A percentile compares a stretch with the other conserved stretches of the same genome.
Evolutionary conservation across 352 stramenopile species (phyloP).

Genomic region (Labyrinthula sp.): DNA sequence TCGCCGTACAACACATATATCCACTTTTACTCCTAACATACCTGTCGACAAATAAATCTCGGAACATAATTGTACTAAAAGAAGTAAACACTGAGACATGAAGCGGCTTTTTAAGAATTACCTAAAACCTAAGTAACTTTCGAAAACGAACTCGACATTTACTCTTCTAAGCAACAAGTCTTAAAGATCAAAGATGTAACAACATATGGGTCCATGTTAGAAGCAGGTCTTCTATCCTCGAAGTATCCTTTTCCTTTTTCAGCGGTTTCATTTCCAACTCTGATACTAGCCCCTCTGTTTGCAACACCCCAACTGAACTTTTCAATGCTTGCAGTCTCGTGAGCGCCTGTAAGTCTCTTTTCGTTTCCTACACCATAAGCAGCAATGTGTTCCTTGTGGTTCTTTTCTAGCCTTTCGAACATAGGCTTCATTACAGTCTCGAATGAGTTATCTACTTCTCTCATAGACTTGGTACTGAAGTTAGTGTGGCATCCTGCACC

Average conservation of each 20-base stretch:
- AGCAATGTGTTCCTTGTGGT: slow-evolving; percentile 80
- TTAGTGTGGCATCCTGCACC: slow-evolving; percentile 82
- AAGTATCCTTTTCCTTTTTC: slow-evolving; percentile 69
- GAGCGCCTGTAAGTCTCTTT: slow-evolving; percentile 70
- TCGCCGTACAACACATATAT: no score
- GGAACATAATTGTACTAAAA: no score
- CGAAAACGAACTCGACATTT: no score
- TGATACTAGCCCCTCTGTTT: slow-evolving; percentile 75
- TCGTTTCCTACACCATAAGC: slow-evolving; percentile 88
- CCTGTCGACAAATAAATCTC: no score
- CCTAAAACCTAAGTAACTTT: no score
- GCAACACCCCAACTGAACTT: slow-evolving; percentile 84
- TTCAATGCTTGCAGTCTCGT: slow-evolving; percentile 83
- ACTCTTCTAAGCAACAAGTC: slow-evolving; percentile 18
- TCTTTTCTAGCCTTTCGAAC: slow-evolving; percentile 59
- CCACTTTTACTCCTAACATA: no score
- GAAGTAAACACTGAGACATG: no score
- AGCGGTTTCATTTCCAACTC: slow-evolving; percentile 65
- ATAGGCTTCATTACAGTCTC: slow-evolving; percentile 46
- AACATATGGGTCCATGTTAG: slow-evolving; percentile 67
- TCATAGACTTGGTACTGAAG: slow-evolving; percentile 84
- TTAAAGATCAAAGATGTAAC: slow-evolving; percentile 42
- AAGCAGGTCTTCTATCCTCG: slow-evolving; percentile 44
- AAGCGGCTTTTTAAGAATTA: no score
- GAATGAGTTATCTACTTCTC: slow-evolving; percentile 50